phyloP scores from a whole-genome alignment of 177 flowering plant genomes.

The Vitis hybrid region DNA sequence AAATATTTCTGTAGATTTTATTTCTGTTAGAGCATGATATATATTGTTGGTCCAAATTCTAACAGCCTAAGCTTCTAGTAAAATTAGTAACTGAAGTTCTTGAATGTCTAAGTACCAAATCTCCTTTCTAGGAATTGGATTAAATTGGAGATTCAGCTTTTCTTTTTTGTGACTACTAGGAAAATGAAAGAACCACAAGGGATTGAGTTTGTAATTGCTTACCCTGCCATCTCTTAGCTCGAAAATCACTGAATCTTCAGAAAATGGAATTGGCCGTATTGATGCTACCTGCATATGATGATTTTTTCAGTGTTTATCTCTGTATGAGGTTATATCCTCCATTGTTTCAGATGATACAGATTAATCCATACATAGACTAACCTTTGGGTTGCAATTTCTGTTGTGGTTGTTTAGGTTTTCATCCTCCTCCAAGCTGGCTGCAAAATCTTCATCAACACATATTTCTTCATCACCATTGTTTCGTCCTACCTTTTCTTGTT shows the following conservation, averaged over 20 bases:
- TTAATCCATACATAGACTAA: constrained; percentile 10
- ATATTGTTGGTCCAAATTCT: no score
- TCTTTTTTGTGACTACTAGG: neutral
- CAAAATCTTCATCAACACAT: constrained; percentile 30
- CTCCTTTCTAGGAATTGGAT: no score
- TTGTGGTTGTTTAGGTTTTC: constrained; percentile 15
- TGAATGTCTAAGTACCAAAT: no score
- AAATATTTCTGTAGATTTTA: neutral
- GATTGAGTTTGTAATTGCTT: constrained; percentile 25
- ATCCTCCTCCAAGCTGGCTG: constrained; percentile 22
- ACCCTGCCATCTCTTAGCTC: constrained; percentile 85
- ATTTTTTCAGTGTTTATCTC: no score
- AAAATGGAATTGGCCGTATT: constrained; percentile 68
- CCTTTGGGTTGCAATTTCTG: constrained; percentile 65
- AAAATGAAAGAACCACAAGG: neutral
- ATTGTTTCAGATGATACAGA: neutral
- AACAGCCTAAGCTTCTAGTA: no score
- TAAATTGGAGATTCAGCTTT: neutral
- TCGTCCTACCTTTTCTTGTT: constrained; percentile 6
- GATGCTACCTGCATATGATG: constrained; percentile 55
- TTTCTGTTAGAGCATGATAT: no score
- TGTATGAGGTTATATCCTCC: no score
- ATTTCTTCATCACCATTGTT: constrained; percentile 14
- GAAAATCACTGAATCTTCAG: constrained; percentile 63
- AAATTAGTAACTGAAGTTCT: no score